phyloP scores from a whole-genome alignment of 768 basidiomycete species.

The Hemileccinum impolitum region DNA sequence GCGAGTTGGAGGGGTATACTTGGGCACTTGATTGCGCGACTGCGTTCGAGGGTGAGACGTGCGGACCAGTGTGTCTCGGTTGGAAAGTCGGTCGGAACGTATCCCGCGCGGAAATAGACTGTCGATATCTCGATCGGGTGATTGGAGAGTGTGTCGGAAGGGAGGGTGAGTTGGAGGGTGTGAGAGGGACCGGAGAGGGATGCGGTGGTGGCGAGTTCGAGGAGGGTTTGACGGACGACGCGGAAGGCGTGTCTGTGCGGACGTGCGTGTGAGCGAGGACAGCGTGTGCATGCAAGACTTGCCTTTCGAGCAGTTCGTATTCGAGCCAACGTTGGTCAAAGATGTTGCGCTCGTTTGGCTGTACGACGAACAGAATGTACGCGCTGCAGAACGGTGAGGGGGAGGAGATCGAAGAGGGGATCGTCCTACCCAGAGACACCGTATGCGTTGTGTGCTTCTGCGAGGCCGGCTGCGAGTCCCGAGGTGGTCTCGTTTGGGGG shows the following conservation, averaged over 20 bases:
- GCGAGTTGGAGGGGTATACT: conserved; percentile 90
- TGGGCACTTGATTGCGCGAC: conserved; percentile 89
- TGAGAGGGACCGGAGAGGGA: conserved; percentile 45
- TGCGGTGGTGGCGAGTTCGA: conserved; percentile 57
- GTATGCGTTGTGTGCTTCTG: conserved; percentile 77
- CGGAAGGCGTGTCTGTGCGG: conserved; percentile 56
- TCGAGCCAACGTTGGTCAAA: conserved; percentile 92
- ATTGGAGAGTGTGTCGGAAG: too few species aligned
- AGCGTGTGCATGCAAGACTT: conserved; percentile 16
- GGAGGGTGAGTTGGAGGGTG: conserved; percentile 36
- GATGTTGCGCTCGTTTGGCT: conserved; percentile 84
- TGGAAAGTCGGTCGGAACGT: conserved; percentile 79
- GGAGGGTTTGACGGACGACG: conserved; percentile 71
- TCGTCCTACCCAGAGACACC: conserved; percentile 44
- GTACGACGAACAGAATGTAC: conserved; percentile 83
- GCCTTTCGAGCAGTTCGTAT: conserved; percentile 82
- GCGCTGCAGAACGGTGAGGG: conserved; percentile 33
- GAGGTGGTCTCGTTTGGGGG: conserved; percentile 71
- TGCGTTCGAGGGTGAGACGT: conserved; percentile 76
- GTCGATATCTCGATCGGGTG: conserved; percentile 67
- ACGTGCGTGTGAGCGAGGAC: neutral
- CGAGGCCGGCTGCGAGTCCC: conserved; percentile 72
- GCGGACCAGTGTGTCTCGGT: conserved; percentile 61
- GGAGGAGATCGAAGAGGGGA: neutral
- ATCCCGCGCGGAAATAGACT: conserved; percentile 90